A percentile compares a stretch with the other conserved stretches of the same genome.
Conservation (phyloP, 2,329 filamentous ascomycete species). For the Colletotrichum truncatum region DNA sequence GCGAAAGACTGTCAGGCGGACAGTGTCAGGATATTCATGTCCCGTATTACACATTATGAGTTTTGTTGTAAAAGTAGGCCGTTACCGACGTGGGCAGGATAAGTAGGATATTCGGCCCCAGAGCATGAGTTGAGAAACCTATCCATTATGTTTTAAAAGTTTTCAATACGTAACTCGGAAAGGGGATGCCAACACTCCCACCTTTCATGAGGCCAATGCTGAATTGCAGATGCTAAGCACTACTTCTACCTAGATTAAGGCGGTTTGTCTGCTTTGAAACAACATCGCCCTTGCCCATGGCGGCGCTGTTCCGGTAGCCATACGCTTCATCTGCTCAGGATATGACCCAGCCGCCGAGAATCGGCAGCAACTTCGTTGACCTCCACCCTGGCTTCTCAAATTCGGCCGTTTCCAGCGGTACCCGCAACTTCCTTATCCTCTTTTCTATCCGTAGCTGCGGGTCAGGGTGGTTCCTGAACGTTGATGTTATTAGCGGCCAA, state of each 20-base stretch:
- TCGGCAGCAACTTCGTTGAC: conserved; percentile 34
- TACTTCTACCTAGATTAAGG: neutral
- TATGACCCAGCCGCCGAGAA: conserved; percentile 41
- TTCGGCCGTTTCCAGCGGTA: neutral
- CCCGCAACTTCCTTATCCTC: neutral
- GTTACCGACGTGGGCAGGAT: neutral
- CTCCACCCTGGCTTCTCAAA: neutral
- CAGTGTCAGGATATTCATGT: conserved; percentile 2
- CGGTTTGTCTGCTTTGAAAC: conserved; percentile 53
- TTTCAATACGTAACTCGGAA: neutral
- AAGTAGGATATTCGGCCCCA: neutral
- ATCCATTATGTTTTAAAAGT: neutral
- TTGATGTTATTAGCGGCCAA: too few relatives aligned
- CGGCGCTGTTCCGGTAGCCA: conserved; percentile 36
- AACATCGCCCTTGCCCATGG: conserved; percentile 46
- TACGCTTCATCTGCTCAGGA: conserved; percentile 47
- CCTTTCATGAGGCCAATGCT: neutral
- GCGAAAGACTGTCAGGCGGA: neutral
- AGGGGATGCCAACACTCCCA: neutral
- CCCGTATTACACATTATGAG: neutral
- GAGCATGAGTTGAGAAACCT: neutral
- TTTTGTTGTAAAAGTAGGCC: neutral
- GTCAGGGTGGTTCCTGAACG: too few relatives aligned
- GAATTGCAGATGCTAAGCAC: neutral
- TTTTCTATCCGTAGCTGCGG: neutral